Base-by-base conservation (phyloP, 2,329 filamentous ascomycete genomes). In the Metarhizium humberi region DNA sequence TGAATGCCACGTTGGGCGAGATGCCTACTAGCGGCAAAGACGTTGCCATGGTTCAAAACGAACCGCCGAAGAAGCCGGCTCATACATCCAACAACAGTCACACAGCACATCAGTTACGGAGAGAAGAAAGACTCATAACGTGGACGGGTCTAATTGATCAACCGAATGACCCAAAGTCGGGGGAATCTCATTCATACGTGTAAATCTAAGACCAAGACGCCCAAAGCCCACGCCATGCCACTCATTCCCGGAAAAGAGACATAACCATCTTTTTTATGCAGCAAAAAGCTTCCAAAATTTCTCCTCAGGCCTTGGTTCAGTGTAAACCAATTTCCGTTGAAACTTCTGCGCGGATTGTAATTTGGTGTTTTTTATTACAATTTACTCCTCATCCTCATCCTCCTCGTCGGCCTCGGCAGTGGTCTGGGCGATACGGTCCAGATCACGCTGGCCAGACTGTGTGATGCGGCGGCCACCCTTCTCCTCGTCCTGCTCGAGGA, bases 381-480 rank as follows among this genome's bases (percentile, higher is more conserved):
- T 78, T 78, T 85, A 85, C 77, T 86, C 83, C 63, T 85, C 82
- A 69, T 83, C 80, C 68, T 84, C 80, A 57, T 82, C 79, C 67
- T 85, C 84, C 71, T 87, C 84, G 59, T 87, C 85, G 60, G 81
- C 84, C 79, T 88, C 85, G 66, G 84, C 80, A 56, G 84, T 88
- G 71, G 87, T 91, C 80, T 88, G 86, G 71, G 88, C 88, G 69
- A 92, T 92, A 79, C 84, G 92, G 83, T 97, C 94, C 84, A 99
- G 84, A 88, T 99, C 94, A 83, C 94, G 90, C 86, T 96, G 92
- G 73, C 94, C 94, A 71, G 86, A 85, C 84, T 97, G 91, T 70
- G 94, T 97, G 80, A 99, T 97, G 76, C 94, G 87, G 73, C 94
- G 90, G 72, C 94, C 94, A 78, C 94, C 94, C 85, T 96, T 96